These are phyloP conservation scores for Tricholoma saponaceum DNA, from an alignment of 768 basidiomycete species.

Conservation along the genomic window DNA sequence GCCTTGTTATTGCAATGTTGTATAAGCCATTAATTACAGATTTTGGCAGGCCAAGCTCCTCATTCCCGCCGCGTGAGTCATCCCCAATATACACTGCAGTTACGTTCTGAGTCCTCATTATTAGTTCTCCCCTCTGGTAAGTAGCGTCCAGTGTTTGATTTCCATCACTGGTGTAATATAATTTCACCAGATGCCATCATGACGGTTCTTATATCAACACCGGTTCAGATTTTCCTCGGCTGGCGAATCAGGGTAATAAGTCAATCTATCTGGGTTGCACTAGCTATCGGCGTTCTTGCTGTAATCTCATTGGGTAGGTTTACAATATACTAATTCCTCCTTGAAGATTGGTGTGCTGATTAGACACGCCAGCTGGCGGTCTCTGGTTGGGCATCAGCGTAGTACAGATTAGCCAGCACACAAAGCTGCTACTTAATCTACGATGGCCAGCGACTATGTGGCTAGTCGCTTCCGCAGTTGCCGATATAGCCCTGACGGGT, in stretches of 20 bases:
- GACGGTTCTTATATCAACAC: conserved; percentile 34
- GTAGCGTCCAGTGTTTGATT: neutral
- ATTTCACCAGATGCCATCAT: conserved; percentile 16
- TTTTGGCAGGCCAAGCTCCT: conserved; percentile 27
- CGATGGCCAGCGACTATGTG: conserved; percentile 40
- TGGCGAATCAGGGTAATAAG: conserved; percentile 40
- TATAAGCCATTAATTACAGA: conserved; percentile 41
- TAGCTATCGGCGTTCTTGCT: conserved; percentile 28
- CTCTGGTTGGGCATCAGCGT: conserved; percentile 35
- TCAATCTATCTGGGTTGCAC: conserved; percentile 30
- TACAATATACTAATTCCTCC: neutral
- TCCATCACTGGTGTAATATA: neutral
- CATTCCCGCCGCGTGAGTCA: conserved; percentile 29
- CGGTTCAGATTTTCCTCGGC: conserved; percentile 44
- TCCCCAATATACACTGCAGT: conserved; percentile 10
- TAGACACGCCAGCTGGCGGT: conserved; percentile 30
- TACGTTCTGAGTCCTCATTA: conserved; percentile 1
- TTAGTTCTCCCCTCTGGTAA: conserved; percentile 25
- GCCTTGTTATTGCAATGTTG: conserved; percentile 40
- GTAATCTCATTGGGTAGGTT: conserved; percentile 31
- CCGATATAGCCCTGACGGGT: conserved; percentile 37
- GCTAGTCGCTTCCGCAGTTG: conserved; percentile 38
- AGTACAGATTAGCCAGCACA: conserved; percentile 29
- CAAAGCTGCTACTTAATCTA: conserved; percentile 35
- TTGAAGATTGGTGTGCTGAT: neutral